Percentiles rank a stretch among this genome's conserved stretches.
Evolutionary conservation across 2,329 filamentous ascomycete species (phyloP).

Genomic region (Fonsecaea nubica): DNA sequence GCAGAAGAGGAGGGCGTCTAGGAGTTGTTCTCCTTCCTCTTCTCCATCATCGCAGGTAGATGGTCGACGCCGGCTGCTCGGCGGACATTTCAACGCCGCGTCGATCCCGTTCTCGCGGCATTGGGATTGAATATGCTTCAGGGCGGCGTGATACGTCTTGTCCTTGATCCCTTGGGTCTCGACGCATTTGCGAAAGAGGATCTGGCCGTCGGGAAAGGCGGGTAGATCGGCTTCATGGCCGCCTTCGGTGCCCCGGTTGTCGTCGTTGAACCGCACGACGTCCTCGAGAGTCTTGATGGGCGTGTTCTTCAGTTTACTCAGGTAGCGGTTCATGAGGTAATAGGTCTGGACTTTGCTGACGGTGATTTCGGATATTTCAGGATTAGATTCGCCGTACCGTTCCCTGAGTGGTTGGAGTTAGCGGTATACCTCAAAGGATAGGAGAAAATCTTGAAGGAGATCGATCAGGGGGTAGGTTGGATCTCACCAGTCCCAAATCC

Average conservation of each 20-base stretch:
- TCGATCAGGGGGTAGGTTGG: neutral
- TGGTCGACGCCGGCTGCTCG: neutral
- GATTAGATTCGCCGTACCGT: conserved; percentile 31
- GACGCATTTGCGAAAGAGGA: conserved; percentile 30
- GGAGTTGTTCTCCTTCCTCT: conserved; percentile 19
- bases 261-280: conserved; percentile 36
- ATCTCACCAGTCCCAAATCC: conserved; percentile 43
- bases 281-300: conserved; percentile 38
- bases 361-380: conserved; percentile 35
- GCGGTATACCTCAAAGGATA: neutral
- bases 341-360: conserved; percentile 38
- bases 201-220: conserved; percentile 43
- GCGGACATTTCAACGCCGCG: conserved; percentile 37
- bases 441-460: neutral
- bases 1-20: conserved; percentile 44
- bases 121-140: conserved; percentile 42
- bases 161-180: conserved; percentile 38
- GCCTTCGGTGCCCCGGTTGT: conserved; percentile 38
- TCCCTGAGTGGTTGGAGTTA: conserved; percentile 18
- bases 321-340: conserved; percentile 37
- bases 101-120: conserved; percentile 44
- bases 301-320: conserved; percentile 33
- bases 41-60: neutral
- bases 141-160: conserved; percentile 40
- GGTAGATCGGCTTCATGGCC: conserved; percentile 39